A percentile compares a stretch with the other conserved stretches of the same genome.
phyloP scores from a whole-genome alignment of 1,284 basidiomycete genomes.

The Austroboletus novae-zelandiae region DNA sequence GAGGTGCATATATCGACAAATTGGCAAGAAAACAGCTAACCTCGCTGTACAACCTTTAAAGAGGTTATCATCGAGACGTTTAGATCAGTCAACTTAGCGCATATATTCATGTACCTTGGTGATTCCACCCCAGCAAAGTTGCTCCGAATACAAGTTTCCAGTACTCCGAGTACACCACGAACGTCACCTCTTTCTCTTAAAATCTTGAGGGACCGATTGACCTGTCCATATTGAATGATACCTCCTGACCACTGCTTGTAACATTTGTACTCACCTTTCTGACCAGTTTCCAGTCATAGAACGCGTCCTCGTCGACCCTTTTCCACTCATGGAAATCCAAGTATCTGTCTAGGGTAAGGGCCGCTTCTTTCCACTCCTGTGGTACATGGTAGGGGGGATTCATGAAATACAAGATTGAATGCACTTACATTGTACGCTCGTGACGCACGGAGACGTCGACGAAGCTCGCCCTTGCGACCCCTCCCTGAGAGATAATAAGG shows the following conservation, averaged over 20 bases:
- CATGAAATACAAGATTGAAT: not conserved
- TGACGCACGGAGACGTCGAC: conserved; percentile 75
- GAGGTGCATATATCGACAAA: not conserved
- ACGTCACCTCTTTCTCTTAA: conserved; percentile 74
- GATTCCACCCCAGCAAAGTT: conserved; percentile 98
- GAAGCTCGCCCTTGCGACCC: conserved; percentile 76
- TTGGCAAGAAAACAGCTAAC: conserved; percentile 39
- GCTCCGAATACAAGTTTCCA: conserved; percentile 88
- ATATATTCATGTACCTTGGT: conserved; percentile 46
- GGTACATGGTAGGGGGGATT: not conserved
- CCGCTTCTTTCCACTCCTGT: conserved; percentile 84
- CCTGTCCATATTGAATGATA: conserved; percentile 36
- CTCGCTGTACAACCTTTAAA: conserved; percentile 80
- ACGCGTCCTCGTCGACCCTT: conserved; percentile 77
- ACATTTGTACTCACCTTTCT: conserved; percentile 50
- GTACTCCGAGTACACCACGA: conserved; percentile 82
- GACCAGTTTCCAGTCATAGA: conserved; percentile 86
- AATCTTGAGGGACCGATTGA: conserved; percentile 61
- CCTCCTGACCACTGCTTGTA: not conserved
- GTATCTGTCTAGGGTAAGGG: conserved; percentile 76
- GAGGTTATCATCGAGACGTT: conserved; percentile 2
- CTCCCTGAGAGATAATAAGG: conserved; percentile 53
- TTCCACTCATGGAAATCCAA: conserved; percentile 91
- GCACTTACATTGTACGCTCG: conserved; percentile 59
- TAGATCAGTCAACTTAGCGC: not conserved